Conservation (phyloP, 148 eudicot genomes). For the Polygonum aviculare region DNA sequence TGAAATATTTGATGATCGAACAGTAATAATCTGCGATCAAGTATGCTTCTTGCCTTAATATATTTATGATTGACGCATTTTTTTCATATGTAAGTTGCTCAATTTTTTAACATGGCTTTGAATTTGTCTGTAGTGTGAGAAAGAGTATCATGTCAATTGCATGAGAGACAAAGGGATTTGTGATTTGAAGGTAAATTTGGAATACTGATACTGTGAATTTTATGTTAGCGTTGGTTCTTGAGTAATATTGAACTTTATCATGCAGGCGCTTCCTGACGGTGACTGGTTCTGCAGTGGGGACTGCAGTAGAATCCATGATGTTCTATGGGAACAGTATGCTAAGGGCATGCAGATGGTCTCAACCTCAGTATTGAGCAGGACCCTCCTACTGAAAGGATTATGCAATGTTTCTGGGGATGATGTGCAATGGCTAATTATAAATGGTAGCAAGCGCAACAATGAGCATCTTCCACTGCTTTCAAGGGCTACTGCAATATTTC, state of each 20-base stretch:
- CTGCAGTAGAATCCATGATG: constrained; percentile 52
- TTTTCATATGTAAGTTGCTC: background rate
- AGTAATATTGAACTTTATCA: background rate
- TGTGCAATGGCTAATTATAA: constrained; percentile 61
- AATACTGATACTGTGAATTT: background rate
- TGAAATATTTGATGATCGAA: constrained; percentile 78
- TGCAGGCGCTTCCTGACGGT: constrained; percentile 73
- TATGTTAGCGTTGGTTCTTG: background rate
- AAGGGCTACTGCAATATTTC: constrained; percentile 72
- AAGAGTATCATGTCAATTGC: constrained; percentile 94
- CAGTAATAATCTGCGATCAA: constrained; percentile 89
- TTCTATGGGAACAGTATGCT: constrained; percentile 37
- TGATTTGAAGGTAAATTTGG: constrained; percentile 61
- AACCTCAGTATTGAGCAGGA: constrained; percentile 40
- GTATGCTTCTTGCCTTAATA: constrained; percentile 27
- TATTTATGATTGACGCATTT: background rate
- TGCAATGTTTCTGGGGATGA: constrained; percentile 32
- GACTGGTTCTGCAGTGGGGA: constrained; percentile 88
- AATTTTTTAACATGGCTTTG: background rate
- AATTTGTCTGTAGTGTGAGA: constrained; percentile 61
- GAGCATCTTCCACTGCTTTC: constrained; percentile 66
- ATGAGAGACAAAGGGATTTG: constrained; percentile 60
- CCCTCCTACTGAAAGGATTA: constrained; percentile 37
- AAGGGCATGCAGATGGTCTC: constrained; percentile 48
- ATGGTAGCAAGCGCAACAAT: constrained; percentile 72